Conservation (phyloP, 345 rosid genomes). For the Gynandropsis gynandra region DNA sequence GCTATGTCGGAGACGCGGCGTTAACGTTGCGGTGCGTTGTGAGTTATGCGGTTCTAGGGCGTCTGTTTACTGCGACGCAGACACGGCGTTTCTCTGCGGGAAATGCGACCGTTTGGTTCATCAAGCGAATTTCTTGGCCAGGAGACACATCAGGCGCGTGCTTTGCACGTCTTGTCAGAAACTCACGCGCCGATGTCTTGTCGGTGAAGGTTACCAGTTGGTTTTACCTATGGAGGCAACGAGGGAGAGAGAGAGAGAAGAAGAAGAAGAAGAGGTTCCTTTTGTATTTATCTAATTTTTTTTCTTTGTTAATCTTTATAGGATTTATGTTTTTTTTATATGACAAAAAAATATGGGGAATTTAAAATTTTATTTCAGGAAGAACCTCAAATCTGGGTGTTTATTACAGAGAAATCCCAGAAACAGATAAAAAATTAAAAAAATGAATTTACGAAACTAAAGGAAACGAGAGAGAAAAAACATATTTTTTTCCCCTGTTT, state of each 20-base stretch:
- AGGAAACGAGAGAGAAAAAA: not conserved
- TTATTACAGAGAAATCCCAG: not conserved
- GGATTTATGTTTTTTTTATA: too few relatives aligned
- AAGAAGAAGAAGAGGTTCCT: conserved; percentile 31
- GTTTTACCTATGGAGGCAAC: not conserved
- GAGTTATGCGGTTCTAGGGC: conserved; percentile 62
- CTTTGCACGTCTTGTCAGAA: conserved; percentile 57
- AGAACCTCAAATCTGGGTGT: conserved; percentile 5
- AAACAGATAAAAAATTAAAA: not conserved
- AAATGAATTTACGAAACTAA: not conserved
- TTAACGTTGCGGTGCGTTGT: conserved; percentile 36
- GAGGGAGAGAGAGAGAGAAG: conserved; percentile 22
- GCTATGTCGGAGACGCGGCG: conserved; percentile 18
- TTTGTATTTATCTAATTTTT: conserved; percentile 51
- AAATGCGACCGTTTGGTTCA: conserved; percentile 73
- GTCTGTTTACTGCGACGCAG: conserved; percentile 68
- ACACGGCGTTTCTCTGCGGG: conserved; percentile 60
- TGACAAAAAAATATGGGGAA: not conserved
- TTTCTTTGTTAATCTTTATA: not conserved
- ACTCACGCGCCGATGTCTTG: conserved; percentile 46
- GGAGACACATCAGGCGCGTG: conserved; percentile 65
- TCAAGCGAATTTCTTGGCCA: conserved; percentile 72
- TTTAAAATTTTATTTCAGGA: conserved; percentile 4
- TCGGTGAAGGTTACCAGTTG: conserved; percentile 44
- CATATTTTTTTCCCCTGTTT: conserved; percentile 8